phyloP scores from a whole-genome alignment of 73 alveolate genomes.

The Paramecium primaurelia region DNA sequence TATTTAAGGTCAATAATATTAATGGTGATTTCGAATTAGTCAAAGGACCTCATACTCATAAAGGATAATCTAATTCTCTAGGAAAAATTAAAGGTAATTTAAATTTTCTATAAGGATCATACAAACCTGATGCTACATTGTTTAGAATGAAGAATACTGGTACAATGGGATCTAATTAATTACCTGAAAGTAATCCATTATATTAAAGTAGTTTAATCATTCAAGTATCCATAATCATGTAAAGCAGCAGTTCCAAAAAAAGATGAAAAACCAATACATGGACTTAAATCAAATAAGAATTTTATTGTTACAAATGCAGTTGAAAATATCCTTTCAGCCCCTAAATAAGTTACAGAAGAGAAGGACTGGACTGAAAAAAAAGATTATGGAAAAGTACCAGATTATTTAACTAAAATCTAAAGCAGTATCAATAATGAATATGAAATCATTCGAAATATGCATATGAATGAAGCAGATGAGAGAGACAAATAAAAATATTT shows the following conservation, averaged over 20 bases:
- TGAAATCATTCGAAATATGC: conserved; percentile 81
- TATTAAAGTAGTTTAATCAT: neutral
- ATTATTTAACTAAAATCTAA: conserved; percentile 83
- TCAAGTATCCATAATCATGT: neutral
- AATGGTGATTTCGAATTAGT: conserved; percentile 67
- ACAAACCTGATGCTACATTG: conserved; percentile 66
- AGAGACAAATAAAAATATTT: conserved; percentile 85
- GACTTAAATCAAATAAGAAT: conserved; percentile 88
- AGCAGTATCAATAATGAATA: conserved; percentile 85
- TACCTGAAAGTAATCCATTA: neutral
- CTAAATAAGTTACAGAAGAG: conserved; percentile 75
- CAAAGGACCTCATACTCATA: conserved; percentile 71
- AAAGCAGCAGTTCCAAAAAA: conserved; percentile 90
- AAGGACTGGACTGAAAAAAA: conserved; percentile 76
- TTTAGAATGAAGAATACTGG: conserved; percentile 80
- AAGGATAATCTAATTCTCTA: conserved; percentile 67
- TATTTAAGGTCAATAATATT: neutral
- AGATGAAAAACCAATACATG: conserved; percentile 92
- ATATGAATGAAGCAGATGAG: conserved; percentile 84
- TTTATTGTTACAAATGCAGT: conserved; percentile 96
- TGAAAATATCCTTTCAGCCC: conserved; percentile 91
- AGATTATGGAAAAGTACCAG: conserved; percentile 29
- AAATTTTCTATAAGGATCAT: neutral
- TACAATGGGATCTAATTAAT: conserved; percentile 50
- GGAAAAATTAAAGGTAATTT: conserved; percentile 75